These are phyloP conservation scores for Bremia lactucae DNA, from an alignment of 352 stramenopile genomes.

Conservation along the genomic window DNA sequence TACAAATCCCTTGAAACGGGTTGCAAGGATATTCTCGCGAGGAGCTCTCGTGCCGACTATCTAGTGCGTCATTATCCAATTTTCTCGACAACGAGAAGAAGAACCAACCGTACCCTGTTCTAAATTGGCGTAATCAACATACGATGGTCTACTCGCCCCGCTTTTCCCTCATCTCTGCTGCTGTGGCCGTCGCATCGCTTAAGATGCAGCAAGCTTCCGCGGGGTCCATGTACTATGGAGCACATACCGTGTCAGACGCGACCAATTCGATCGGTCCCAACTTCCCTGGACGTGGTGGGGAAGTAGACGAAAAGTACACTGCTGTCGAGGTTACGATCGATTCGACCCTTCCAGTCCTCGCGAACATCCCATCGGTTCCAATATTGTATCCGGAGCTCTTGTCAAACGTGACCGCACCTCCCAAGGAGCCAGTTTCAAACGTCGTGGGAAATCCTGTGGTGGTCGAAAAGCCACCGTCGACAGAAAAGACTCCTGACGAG, in stretches of 20 bases:
- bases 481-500: not conserved
- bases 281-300: slow-evolving; percentile 6
- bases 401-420: slow-evolving; percentile 12
- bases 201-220: slow-evolving; percentile 8
- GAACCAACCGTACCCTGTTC: too few species aligned
- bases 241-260: slow-evolving; percentile 5
- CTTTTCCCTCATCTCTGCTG: slow-evolving; percentile 13
- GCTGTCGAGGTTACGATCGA: slow-evolving; percentile 11
- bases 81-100: slow-evolving; percentile 15
- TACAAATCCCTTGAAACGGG: not conserved
- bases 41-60: too few species aligned
- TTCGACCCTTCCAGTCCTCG: slow-evolving; percentile 13
- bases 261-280: slow-evolving; percentile 6
- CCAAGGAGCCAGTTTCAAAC: slow-evolving; percentile 1
- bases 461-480: slow-evolving; percentile 5
- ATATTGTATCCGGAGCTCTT: slow-evolving; percentile 14
- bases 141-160: slow-evolving; percentile 17
- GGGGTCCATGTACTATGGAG: slow-evolving; percentile 12
- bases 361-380: slow-evolving; percentile 11
- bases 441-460: slow-evolving; percentile 10
- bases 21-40: not conserved
- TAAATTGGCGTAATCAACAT: not conserved
- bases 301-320: slow-evolving; percentile 13
- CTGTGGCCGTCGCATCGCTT: slow-evolving; percentile 6
- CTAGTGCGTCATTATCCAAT: slow-evolving; percentile 25